These are phyloP conservation scores for Glebionis coronaria DNA, from an alignment of 129 eudicot genomes.

Conservation along the genomic window DNA sequence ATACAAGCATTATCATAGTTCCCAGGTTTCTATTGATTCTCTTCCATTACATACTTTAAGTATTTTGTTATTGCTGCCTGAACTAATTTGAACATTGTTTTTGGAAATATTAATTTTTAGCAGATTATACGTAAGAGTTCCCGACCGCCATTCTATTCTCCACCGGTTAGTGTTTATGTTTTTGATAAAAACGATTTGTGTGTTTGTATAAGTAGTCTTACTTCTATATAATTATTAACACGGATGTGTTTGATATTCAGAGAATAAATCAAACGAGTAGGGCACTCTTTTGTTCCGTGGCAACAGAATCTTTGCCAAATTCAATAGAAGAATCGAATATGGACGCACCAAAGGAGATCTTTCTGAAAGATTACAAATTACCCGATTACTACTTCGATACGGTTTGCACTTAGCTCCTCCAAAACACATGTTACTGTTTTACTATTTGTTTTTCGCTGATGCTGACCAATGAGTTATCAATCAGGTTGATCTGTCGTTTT, in stretches of 20 bases:
- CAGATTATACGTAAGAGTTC: constrained; percentile 39
- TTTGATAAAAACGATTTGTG: neutral
- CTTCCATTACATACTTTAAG: neutral
- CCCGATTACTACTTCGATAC: constrained; percentile 92
- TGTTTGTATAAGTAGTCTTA: neutral
- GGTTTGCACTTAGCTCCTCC: constrained; percentile 34
- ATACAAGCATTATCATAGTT: constrained; percentile 33
- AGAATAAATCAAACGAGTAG: constrained; percentile 34
- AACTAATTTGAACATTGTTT: neutral
- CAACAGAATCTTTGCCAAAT: constrained; percentile 53
- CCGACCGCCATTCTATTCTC: constrained; percentile 34
- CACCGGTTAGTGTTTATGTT: constrained; percentile 47
- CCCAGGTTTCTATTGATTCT: constrained; percentile 45
- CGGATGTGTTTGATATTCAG: constrained; percentile 30
- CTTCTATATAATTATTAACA: neutral
- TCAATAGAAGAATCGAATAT: constrained; percentile 59
- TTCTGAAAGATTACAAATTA: constrained; percentile 83
- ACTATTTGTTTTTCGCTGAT: neutral
- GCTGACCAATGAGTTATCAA: constrained; percentile 7
- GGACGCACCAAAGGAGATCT: constrained; percentile 89
- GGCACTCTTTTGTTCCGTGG: constrained; percentile 65
- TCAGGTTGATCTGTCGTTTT: constrained; percentile 82
- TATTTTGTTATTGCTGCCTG: neutral
- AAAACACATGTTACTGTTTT: neutral
- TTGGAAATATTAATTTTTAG: constrained; percentile 5